phyloP scores from a whole-genome alignment of 805 yeast species.

The Candida odintsovae region DNA sequence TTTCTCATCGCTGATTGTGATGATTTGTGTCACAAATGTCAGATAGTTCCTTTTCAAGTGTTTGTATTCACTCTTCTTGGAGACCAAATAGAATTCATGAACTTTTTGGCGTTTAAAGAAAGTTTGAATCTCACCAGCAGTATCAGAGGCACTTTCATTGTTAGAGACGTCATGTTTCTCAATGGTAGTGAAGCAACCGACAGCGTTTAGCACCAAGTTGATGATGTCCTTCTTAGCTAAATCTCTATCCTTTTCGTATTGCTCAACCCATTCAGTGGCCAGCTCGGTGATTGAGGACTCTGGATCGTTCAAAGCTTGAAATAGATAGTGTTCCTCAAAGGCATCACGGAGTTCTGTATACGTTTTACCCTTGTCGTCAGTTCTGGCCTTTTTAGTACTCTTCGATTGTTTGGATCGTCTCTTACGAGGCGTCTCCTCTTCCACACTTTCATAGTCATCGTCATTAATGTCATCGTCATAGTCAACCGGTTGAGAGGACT shows the following conservation, averaged over 20 bases:
- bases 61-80: conserved; percentile 41
- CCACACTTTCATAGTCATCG: conserved; percentile 16
- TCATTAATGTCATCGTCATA: conserved; percentile 20
- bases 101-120: conserved; percentile 51
- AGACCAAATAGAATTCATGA: conserved; percentile 65
- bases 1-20: conserved; percentile 51
- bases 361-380: conserved; percentile 17
- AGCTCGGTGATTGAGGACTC: conserved; percentile 46
- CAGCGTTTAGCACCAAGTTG: conserved; percentile 61
- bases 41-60: conserved; percentile 49
- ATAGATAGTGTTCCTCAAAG: conserved; percentile 42
- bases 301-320: conserved; percentile 44
- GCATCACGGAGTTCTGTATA: conserved; percentile 34
- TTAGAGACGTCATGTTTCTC: conserved; percentile 72
- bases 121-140: conserved; percentile 66
- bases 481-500: conserved; percentile 15
- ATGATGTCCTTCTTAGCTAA: conserved; percentile 55
- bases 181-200: conserved; percentile 65
- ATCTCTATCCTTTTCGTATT: conserved; percentile 37
- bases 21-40: conserved; percentile 48
- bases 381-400: conserved; percentile 7
- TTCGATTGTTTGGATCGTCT: conserved; percentile 10
- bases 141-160: conserved; percentile 63
- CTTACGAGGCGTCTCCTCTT: conserved; percentile 14
- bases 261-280: conserved; percentile 54